Evolutionary conservation across 805 yeast genomes (phyloP).

Genomic region (Wilhelminamyces savonicus): DNA sequence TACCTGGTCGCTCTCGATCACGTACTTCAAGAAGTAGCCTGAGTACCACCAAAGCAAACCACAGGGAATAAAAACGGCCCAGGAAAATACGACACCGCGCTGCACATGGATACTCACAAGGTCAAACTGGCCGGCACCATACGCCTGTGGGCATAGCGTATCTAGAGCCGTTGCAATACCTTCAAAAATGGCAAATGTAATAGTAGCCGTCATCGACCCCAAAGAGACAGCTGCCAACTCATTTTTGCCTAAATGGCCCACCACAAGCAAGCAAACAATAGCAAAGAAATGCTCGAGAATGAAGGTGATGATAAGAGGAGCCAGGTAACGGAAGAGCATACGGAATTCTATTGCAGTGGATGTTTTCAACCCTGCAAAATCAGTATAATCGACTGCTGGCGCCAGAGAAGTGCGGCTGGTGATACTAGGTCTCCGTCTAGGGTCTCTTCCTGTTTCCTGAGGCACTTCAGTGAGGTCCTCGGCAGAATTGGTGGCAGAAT

Average conservation of each 20-base stretch:
- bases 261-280: constrained; percentile 36
- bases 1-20: constrained; percentile 30
- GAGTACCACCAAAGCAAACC: constrained; percentile 37
- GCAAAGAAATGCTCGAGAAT: constrained; percentile 39
- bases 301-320: constrained; percentile 37
- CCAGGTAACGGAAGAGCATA: constrained; percentile 24
- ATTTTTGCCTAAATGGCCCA: constrained; percentile 39
- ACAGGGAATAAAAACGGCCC: constrained; percentile 31
- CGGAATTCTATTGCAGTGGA: constrained; percentile 18
- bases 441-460: too few relatives aligned
- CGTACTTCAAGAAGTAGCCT: constrained; percentile 16
- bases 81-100: constrained; percentile 23
- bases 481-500: constrained; percentile 1
- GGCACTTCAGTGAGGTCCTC: too few relatives aligned
- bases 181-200: constrained; percentile 39
- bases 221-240: constrained; percentile 42
- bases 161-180: constrained; percentile 43
- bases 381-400: too few relatives aligned
- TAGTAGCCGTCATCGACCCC: constrained; percentile 39
- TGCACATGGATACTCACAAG: constrained; percentile 33
- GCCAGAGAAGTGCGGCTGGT: constrained; percentile 1
- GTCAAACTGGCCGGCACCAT: constrained; percentile 36
- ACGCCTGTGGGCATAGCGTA: constrained; percentile 41
- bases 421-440: constrained; percentile 1
- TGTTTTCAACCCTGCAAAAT: constrained; percentile 26